A percentile compares a stretch with the other conserved stretches of the same genome.
phyloP scores from a whole-genome alignment of 345 rosid genomes.

The Brassica incana region DNA sequence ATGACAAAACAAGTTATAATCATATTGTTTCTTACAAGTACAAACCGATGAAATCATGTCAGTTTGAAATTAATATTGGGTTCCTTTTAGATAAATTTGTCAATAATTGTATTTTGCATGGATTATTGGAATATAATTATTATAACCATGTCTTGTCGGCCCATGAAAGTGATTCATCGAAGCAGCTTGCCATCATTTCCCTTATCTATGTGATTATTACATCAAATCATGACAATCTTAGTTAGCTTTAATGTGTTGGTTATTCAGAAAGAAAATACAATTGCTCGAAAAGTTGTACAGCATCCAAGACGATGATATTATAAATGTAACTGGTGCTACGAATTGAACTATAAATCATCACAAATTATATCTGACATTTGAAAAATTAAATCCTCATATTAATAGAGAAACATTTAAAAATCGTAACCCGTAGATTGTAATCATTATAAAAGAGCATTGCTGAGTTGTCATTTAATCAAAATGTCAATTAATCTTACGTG shows the following conservation, averaged over 20 bases:
- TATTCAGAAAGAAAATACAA: background rate
- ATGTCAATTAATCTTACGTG: too few species aligned
- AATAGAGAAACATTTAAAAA: too few species aligned
- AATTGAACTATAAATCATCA: background rate
- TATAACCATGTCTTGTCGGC: conserved; percentile 33
- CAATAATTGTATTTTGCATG: conserved; percentile 27
- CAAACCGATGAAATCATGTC: conserved; percentile 15
- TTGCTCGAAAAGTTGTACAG: background rate
- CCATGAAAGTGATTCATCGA: conserved; percentile 29
- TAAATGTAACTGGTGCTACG: conserved; percentile 1
- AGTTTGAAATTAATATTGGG: conserved; percentile 7
- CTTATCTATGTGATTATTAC: conserved; percentile 27
- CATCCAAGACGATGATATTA: conserved; percentile 6
- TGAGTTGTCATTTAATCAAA: too few species aligned
- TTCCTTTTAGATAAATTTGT: conserved; percentile 7
- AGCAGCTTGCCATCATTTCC: conserved; percentile 40
- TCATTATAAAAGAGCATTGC: too few species aligned
- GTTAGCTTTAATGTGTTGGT: background rate
- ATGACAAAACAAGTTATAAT: conserved; percentile 22
- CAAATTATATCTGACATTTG: too few species aligned
- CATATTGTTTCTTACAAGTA: conserved; percentile 22
- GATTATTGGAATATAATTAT: conserved; percentile 34
- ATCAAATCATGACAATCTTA: conserved; percentile 30
- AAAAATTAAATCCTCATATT: too few species aligned
- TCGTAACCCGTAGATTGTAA: too few species aligned